A percentile compares a stretch with the other conserved stretches of the same genome.
Evolutionary conservation across 352 stramenopile species (phyloP).

Genomic region (Heterotrichella gracilis): DNA sequence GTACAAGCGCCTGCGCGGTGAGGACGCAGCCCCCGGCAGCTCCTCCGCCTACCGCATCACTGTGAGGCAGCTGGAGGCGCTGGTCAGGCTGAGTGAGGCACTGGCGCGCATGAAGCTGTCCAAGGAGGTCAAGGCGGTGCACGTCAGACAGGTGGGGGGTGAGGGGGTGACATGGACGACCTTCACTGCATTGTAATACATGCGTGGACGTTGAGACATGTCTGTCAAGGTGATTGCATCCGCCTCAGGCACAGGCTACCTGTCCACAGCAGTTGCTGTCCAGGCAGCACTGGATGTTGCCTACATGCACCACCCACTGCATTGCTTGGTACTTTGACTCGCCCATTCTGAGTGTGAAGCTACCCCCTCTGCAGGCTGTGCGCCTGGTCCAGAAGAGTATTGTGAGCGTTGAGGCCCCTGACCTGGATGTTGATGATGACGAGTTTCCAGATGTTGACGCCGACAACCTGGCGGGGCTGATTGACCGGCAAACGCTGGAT

Average conservation of each 20-base stretch:
- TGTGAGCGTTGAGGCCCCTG: constrained; percentile 86
- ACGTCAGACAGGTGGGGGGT: no score
- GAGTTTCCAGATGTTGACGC: constrained; percentile 18
- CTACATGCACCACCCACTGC: no score
- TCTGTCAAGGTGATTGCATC: no score
- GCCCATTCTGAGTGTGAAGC: no score
- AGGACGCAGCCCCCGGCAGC: constrained; percentile 51
- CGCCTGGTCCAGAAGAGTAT: constrained; percentile 82
- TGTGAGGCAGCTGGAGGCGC: constrained; percentile 82
- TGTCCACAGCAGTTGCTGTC: no score
- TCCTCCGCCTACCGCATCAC: constrained; percentile 92
- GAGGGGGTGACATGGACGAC: no score
- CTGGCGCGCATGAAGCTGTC: constrained; percentile 68
- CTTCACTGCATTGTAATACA: no score
- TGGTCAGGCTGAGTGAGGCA: constrained; percentile 81
- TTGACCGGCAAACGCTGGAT: constrained; percentile 6
- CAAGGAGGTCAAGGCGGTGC: constrained; percentile 41
- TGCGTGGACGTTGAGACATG: no score
- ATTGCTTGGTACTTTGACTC: no score
- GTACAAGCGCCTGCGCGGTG: constrained; percentile 78
- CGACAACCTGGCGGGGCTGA: constrained; percentile 15
- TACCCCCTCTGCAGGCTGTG: constrained; percentile 73
- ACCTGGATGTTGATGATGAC: constrained; percentile 58
- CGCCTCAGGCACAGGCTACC: no score
- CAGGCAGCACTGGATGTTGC: no score